Conservation (phyloP, 2,329 filamentous ascomycete species). For the Fusarium decemcellulare region DNA sequence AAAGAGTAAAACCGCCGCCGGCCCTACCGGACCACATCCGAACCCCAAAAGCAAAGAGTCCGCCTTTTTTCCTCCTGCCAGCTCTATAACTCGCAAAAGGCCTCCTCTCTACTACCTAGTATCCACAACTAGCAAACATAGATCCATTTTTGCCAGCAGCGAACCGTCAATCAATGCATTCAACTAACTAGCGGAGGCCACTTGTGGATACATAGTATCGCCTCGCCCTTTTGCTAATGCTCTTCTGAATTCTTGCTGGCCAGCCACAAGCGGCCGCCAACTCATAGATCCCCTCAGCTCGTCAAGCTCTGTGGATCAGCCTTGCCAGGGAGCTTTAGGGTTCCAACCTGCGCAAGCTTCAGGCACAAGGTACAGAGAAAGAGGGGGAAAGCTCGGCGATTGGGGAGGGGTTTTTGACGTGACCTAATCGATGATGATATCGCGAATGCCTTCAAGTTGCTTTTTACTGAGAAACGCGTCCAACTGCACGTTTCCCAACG, state of each 20-base stretch:
- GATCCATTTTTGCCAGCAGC: conserved; percentile 26
- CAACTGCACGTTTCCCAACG: not conserved
- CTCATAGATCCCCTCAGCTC: not conserved
- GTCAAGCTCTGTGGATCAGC: conserved; percentile 2
- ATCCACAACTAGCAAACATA: conserved; percentile 23
- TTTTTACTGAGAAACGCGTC: not conserved
- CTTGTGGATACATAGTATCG: not conserved
- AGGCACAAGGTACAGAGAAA: not conserved
- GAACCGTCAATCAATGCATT: not conserved
- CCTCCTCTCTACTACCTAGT: not conserved
- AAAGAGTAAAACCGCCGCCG: conserved; percentile 32
- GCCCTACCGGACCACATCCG: conserved; percentile 35
- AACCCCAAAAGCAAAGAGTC: conserved; percentile 9
- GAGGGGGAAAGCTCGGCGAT: no score
- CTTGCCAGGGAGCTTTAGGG: conserved; percentile 6
- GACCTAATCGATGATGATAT: conserved; percentile 15
- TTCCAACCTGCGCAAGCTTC: conserved; percentile 31
- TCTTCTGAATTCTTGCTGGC: not conserved
- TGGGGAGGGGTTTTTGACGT: not conserved
- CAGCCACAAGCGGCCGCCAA: conserved; percentile 8
- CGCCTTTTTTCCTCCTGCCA: conserved; percentile 29
- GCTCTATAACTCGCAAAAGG: conserved; percentile 16
- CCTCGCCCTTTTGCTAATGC: not conserved
- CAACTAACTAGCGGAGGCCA: not conserved
- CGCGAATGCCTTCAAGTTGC: conserved; percentile 6